phyloP scores from a whole-genome alignment of 1,139 yeast species.

The Kurtzmaniella natalensis region DNA sequence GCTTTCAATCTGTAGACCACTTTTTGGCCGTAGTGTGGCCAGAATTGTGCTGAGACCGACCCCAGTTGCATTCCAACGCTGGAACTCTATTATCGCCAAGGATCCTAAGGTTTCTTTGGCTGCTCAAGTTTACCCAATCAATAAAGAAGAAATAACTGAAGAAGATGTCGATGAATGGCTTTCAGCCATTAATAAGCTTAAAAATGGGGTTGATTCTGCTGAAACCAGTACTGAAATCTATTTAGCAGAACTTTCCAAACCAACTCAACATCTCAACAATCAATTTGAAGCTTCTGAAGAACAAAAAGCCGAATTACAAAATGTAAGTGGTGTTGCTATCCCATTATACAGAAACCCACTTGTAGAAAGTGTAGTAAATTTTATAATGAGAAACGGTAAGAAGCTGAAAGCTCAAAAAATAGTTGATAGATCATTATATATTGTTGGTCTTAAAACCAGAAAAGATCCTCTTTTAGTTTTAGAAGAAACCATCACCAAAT shows the following conservation, averaged over 20 bases:
- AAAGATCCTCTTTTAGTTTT: slow-evolving; percentile 74
- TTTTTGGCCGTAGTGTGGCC: no score
- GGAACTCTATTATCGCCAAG: background rate
- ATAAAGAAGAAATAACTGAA: slow-evolving; percentile 41
- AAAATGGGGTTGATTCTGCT: slow-evolving; percentile 27
- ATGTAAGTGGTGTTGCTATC: slow-evolving; percentile 47
- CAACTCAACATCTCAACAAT: slow-evolving; percentile 30
- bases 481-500: slow-evolving; percentile 68
- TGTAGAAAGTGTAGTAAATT: slow-evolving; percentile 72
- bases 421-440: slow-evolving; percentile 73
- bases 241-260: slow-evolving; percentile 32
- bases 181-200: slow-evolving; percentile 53
- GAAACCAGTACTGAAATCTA: slow-evolving; percentile 44
- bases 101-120: slow-evolving; percentile 14
- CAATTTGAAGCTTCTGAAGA: slow-evolving; percentile 53
- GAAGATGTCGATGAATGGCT: slow-evolving; percentile 66
- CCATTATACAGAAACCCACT: slow-evolving; percentile 68
- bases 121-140: slow-evolving; percentile 37
- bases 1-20: slow-evolving; percentile 1
- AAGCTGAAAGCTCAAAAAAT: slow-evolving; percentile 76
- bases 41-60: background rate
- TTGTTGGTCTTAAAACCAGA: slow-evolving; percentile 69
- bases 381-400: slow-evolving; percentile 91
- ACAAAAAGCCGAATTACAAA: slow-evolving; percentile 54
- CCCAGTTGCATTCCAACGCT: background rate